Conservation (phyloP, 345 rosid genomes). For the Corymbia maculata region DNA sequence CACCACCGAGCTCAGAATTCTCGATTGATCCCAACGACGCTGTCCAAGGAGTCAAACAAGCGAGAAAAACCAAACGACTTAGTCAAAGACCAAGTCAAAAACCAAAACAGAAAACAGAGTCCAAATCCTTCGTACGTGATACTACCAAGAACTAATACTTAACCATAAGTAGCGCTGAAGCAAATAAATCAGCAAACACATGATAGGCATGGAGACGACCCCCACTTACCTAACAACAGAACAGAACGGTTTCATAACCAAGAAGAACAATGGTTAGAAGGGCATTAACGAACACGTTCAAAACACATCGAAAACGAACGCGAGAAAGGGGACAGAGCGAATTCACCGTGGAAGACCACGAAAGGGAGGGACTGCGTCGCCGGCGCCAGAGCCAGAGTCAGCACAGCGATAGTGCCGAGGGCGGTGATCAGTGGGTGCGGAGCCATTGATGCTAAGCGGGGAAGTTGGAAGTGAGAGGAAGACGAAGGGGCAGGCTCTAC, state of each 20-base stretch:
- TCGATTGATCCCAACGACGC: not conserved
- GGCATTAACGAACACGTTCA: not conserved
- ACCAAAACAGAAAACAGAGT: not conserved
- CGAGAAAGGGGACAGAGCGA: not conserved
- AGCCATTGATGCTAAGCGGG: not conserved
- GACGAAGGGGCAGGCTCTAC: not conserved
- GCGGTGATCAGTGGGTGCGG: not conserved
- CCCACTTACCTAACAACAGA: not conserved
- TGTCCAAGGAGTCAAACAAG: not conserved
- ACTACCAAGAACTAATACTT: not conserved
- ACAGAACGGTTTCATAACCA: not conserved
- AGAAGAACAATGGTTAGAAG: not conserved
- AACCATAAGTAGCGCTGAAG: not conserved
- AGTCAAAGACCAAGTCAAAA: not conserved
- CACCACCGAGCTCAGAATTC: not conserved
- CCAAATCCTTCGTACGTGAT: not conserved
- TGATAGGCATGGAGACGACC: not conserved
- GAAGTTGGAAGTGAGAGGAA: not conserved
- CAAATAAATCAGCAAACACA: not conserved
- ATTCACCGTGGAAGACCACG: slow-evolving; percentile 63
- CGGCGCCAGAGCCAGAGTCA: slow-evolving; percentile 6
- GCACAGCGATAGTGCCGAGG: not conserved
- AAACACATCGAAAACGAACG: not conserved
- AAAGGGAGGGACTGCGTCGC: slow-evolving; percentile 47
- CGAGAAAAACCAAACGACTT: not conserved